Percentiles rank a stretch among this genome's conserved stretches.
These are phyloP conservation scores for Escallonia herrerae DNA, from an alignment of 129 eudicot genomes.

Conservation along the genomic window DNA sequence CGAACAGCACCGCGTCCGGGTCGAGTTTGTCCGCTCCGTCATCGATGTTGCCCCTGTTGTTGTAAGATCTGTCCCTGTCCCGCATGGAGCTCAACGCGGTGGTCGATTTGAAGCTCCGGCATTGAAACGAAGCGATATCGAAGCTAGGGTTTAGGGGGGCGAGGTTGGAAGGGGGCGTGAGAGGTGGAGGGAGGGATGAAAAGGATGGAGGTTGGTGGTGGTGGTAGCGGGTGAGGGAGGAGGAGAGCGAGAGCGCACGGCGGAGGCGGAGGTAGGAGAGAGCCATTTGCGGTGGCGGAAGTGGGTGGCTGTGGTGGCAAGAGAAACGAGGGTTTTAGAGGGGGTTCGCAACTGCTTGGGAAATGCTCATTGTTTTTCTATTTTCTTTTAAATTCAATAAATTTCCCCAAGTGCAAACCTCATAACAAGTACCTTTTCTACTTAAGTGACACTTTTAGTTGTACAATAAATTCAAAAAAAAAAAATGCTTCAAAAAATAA, in stretches of 20 bases:
- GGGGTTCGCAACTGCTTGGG: too few species aligned
- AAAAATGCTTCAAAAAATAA: too few species aligned
- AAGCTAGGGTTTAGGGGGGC: constrained; percentile 26
- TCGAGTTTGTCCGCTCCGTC: constrained; percentile 39
- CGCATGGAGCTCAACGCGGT: constrained; percentile 13
- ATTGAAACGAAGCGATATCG: constrained; percentile 3
- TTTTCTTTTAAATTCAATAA: too few species aligned
- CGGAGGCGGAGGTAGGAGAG: constrained; percentile 54
- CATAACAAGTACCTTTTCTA: too few species aligned
- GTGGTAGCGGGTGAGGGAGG: constrained; percentile 31
- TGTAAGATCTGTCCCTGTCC: constrained; percentile 2
- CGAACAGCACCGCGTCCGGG: constrained; percentile 72
- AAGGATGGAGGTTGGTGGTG: constrained; percentile 6
- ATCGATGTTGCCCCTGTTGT: constrained; percentile 12
- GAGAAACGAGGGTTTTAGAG: constrained; percentile 25
- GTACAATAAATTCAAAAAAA: too few species aligned
- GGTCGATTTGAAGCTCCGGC: constrained; percentile 16
- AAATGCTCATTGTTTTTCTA: too few species aligned
- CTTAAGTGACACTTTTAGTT: too few species aligned
- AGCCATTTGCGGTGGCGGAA: constrained; percentile 32
- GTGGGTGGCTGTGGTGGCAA: not conserved
- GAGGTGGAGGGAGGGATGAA: constrained; percentile 16
- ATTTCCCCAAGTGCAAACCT: too few species aligned
- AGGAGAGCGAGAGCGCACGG: constrained; percentile 46
- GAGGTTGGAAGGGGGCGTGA: not conserved